Evolutionary conservation across 192 early-diverging fungal genomes (phyloP).

Genomic region (Backusella liffmaniae): DNA sequence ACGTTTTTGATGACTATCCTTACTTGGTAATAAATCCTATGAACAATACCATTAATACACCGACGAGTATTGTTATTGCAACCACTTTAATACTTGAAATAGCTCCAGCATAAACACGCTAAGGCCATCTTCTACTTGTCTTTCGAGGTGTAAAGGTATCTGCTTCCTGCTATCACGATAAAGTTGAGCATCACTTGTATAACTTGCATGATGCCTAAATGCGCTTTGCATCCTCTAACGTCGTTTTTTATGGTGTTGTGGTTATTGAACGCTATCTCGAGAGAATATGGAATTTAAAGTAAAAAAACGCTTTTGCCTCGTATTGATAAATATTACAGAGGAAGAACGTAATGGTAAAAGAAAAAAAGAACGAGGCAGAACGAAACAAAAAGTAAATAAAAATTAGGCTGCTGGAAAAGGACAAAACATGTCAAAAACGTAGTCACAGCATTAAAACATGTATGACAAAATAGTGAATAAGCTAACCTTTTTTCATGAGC

Average conservation of each 20-base stretch:
- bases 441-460: neutral
- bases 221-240: conserved; percentile 2
- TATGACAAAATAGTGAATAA: neutral
- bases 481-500: neutral
- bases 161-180: neutral
- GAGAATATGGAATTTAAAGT: neutral
- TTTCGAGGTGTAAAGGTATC: neutral
- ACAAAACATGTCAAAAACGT: conserved; percentile 7
- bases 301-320: neutral
- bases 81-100: neutral
- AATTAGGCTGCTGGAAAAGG: neutral
- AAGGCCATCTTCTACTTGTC: neutral
- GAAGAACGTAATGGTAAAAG: neutral
- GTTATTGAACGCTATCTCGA: neutral
- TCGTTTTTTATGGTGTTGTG: neutral
- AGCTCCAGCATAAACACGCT: neutral
- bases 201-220: neutral
- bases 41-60: neutral
- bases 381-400: neutral
- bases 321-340: neutral
- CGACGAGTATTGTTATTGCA: neutral
- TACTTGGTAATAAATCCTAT: conserved; percentile 59
- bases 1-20: conserved; percentile 63
- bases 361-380: neutral
- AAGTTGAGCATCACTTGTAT: conserved; percentile 3